Conservation (phyloP, 768 basidiomycete species). For the Suillus bovinus region DNA sequence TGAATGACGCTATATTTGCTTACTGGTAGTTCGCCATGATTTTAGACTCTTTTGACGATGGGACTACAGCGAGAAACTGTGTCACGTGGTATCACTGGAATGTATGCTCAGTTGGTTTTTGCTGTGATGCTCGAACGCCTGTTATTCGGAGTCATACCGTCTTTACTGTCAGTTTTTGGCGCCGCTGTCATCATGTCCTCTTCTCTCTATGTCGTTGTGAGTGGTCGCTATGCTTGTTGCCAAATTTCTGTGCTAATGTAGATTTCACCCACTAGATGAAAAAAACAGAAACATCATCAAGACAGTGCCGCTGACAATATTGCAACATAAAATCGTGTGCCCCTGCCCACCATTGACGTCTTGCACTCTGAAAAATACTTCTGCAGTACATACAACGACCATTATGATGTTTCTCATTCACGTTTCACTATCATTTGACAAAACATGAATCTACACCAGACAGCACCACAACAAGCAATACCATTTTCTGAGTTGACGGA, state of each 20-base stretch:
- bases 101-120: constrained; percentile 67
- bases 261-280: not conserved
- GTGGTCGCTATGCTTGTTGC: constrained; percentile 18
- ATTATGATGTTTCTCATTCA: too few species aligned
- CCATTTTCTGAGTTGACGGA: not conserved
- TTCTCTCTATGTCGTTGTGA: constrained; percentile 67
- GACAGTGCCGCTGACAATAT: too few species aligned
- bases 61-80: constrained; percentile 67
- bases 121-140: constrained; percentile 63
- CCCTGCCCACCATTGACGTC: not conserved
- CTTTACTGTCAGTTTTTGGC: constrained; percentile 59
- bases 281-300: not conserved
- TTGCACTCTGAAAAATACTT: not conserved
- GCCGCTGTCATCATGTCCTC: constrained; percentile 62
- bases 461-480: not conserved
- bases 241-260: not conserved
- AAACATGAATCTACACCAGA: not conserved
- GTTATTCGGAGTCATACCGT: constrained; percentile 61
- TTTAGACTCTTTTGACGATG: constrained; percentile 54
- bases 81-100: constrained; percentile 57
- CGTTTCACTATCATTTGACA: not conserved
- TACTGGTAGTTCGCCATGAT: not conserved
- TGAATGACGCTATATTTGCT: not conserved
- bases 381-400: not conserved
- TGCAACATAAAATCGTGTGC: not conserved